These are phyloP conservation scores for Monosporascus sp. DNA, from an alignment of 2,329 filamentous ascomycete species.

Conservation along the genomic window DNA sequence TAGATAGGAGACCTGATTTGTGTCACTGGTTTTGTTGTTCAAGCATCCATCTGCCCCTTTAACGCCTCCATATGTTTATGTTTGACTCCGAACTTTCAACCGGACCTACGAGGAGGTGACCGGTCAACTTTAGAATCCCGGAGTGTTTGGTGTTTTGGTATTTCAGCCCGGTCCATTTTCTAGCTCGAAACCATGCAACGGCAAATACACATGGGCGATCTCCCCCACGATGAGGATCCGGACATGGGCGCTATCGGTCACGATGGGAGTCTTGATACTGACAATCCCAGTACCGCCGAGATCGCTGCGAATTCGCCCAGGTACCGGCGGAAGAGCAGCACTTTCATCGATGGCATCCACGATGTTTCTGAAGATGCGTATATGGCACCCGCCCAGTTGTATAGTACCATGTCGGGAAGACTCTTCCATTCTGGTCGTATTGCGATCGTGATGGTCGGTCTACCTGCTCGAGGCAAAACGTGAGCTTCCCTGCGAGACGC, in stretches of 20 bases:
- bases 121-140: no score
- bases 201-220: conserved; percentile 15
- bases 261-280: conserved; percentile 18
- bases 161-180: neutral
- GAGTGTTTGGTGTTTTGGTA: neutral
- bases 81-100: neutral
- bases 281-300: conserved; percentile 68
- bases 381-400: conserved; percentile 91
- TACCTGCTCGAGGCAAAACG: conserved; percentile 94
- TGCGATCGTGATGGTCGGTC: conserved; percentile 92
- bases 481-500: conserved; percentile 36
- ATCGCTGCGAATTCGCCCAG: conserved; percentile 86
- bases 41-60: neutral
- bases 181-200: conserved; percentile 7
- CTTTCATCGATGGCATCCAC: conserved; percentile 95
- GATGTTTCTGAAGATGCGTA: conserved; percentile 77
- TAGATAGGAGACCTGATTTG: neutral
- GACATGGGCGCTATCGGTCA: conserved; percentile 7
- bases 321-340: conserved; percentile 89
- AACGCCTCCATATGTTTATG: neutral
- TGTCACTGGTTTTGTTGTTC: neutral
- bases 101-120: no score
- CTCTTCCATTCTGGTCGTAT: conserved; percentile 97
- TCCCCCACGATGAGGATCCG: conserved; percentile 8
- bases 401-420: conserved; percentile 95